These are phyloP conservation scores for Chrysoporthe cubensis DNA, from an alignment of 2,329 filamentous ascomycete genomes.

Conservation along the genomic window DNA sequence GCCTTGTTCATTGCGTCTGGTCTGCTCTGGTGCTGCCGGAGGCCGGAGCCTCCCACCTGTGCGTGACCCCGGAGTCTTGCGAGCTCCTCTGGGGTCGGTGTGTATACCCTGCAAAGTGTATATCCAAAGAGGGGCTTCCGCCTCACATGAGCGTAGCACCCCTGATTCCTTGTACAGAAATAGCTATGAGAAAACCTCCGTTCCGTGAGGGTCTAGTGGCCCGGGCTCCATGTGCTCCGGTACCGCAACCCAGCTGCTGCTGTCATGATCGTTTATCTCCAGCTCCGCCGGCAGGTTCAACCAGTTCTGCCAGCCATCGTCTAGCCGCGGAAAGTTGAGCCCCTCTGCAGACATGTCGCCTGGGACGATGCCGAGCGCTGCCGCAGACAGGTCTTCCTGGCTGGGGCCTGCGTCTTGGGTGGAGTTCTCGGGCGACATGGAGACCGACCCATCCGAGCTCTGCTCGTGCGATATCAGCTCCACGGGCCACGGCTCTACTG, in stretches of 20 bases:
- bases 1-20: no score
- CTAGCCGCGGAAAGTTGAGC: slow-evolving; percentile 17
- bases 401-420: not conserved
- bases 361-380: not conserved
- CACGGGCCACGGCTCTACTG: slow-evolving; percentile 8
- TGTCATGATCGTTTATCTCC: slow-evolving; percentile 4
- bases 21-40: no score
- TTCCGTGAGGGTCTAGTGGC: not conserved
- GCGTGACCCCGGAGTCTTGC: no score
- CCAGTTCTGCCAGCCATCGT: slow-evolving; percentile 21
- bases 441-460: slow-evolving; percentile 4
- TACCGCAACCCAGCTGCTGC: slow-evolving; percentile 2
- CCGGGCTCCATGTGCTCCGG: slow-evolving; percentile 9
- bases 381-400: not conserved
- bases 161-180: not conserved
- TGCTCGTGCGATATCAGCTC: slow-evolving; percentile 8
- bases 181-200: not conserved
- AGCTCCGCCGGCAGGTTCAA: slow-evolving; percentile 13
- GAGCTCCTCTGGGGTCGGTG: not conserved
- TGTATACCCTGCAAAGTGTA: not conserved
- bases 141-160: not conserved
- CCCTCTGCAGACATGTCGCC: slow-evolving; percentile 13
- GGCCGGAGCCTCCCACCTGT: no score
- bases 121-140: not conserved
- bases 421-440: slow-evolving; percentile 7